Evolutionary conservation across 2,329 filamentous ascomycete species (phyloP), one percentile per base, ranked within the genome.

Genomic region (Lasiodiplodia sp.): DNA sequence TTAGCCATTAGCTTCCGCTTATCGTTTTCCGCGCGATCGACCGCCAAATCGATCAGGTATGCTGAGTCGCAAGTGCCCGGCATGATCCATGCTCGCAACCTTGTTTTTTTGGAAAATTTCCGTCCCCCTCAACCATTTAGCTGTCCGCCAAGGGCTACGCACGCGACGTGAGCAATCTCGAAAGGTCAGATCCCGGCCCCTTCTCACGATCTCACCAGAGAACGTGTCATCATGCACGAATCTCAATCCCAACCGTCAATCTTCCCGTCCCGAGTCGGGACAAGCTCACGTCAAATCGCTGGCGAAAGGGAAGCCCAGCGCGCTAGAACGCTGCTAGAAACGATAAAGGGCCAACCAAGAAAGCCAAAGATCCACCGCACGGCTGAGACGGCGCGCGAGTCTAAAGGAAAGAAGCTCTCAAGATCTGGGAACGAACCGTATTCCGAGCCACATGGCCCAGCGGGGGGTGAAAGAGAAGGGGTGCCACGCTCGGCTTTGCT

Each of bases 1-100:
- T 38, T 23, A 14, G 25, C 63, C 23, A 40, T 44, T 66, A 56
- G 63, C 63, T 66, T 56, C 63, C 63, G 63, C 63, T 8, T 56
- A 56, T 66, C 63, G 52, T 66, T 66, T 66, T 66, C 63, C 60
- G 58, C 38, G 14, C 10, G 60, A 64, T 64, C 60, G 60, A 64
- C 60, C 31, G 40, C 31, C 44, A 38, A 51, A 63, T 51, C 44
- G 60, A 38, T 28, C 40, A 16, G 5, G 60, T 18, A 51, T 25
- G 28, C 60, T 52, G 60, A 53, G 11, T 64, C 47, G 60, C 44
- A 14, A 47, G 12, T 49, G 18, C 34, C 44, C 58, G 58, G 58
- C 58, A 63, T 63, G 31, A 51, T n/a, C 44, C 31, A 64, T 64
- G 60, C 47, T 47, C 14, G 31, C 16, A 52, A 64, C 47, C 58